Percentiles rank a stretch among this genome's conserved stretches.
Conservation (phyloP, 2,329 filamentous ascomycete genomes). For the Exserohilum turcica region DNA sequence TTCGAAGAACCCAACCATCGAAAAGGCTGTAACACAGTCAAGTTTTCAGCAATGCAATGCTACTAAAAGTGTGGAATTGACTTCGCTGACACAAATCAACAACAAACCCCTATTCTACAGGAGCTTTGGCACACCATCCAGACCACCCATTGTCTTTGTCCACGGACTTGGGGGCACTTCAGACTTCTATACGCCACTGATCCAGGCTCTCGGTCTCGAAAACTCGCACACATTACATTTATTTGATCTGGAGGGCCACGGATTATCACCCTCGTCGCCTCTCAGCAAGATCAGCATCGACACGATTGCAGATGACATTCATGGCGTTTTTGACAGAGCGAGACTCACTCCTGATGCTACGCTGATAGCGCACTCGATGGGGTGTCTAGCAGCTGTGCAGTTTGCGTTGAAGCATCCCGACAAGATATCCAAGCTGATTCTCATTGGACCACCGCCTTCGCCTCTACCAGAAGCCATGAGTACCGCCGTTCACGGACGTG, state of each 20-base stretch:
- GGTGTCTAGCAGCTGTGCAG: neutral
- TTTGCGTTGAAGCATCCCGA: neutral
- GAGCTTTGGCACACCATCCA: slow-evolving; percentile 4
- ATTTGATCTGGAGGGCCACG: slow-evolving; percentile 63
- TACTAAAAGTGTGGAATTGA: neutral
- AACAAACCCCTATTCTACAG: neutral
- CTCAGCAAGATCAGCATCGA: slow-evolving; percentile 52
- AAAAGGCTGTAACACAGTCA: neutral
- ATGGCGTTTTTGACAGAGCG: neutral
- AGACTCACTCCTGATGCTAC: neutral
- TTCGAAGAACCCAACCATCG: neutral
- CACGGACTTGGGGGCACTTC: slow-evolving; percentile 60
- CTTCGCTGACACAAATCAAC: neutral
- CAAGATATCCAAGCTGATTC: neutral
- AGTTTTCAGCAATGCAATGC: neutral
- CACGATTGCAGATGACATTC: slow-evolving; percentile 34
- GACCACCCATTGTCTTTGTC: slow-evolving; percentile 55
- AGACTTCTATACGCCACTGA: slow-evolving; percentile 54
- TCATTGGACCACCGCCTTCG: neutral
- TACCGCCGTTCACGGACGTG: neutral
- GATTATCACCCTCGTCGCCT: slow-evolving; percentile 58
- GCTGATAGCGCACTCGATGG: neutral
- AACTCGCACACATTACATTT: slow-evolving; percentile 49
- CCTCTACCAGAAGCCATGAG: neutral
- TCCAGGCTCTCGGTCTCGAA: slow-evolving; percentile 42